Evolutionary conservation across 805 yeast species (phyloP), one percentile per base, ranked within the genome.

Genomic region (Candida ovalis): DNA sequence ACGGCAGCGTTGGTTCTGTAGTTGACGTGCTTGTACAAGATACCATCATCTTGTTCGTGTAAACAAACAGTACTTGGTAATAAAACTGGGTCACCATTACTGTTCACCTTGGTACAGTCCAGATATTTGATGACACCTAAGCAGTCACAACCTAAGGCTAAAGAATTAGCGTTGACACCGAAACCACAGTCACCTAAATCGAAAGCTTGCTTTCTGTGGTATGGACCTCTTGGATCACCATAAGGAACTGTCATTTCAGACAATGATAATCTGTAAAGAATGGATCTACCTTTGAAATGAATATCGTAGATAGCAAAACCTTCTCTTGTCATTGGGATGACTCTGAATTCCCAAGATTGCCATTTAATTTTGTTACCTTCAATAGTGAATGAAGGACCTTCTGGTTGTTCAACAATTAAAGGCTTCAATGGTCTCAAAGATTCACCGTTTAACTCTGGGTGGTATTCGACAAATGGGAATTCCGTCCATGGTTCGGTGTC

Each of bases 181-280:
- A 86, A 86, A 17, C 95, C 94, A 72, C 86, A 80, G 68, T 87
- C 94, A 64, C 94, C 94, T 62, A 86, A 75, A 67, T 86, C 94
- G 58, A 86, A 86, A 24, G 94, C 94, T 73, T 86, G 91, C 71
- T 87, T 87, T 76, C 92, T 79, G 70, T 85, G 90, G 72, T 76
- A 83, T 52, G 94, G 94, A 42, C 82, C 81, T 69, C 92, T 77
- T 59, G 91, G 89, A 66, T 87, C 92, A 63, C 88, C 91, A 63
- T 87, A 86, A 27, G 94, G 94, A 53, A 87, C 95, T 36, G 92
- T 86, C 95, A 87, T 86, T 71, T 86, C 95, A 49, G 86, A 80
- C 55, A 86, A 71, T 1, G 90, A 77, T 41, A 85, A 67, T 71
- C 94, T 77, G 76, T 86, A 86, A 63, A 86, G 78, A 43, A 82